Conservation (phyloP, 139 green algal genomes). For the Chlamydomonas eustigma region DNA sequence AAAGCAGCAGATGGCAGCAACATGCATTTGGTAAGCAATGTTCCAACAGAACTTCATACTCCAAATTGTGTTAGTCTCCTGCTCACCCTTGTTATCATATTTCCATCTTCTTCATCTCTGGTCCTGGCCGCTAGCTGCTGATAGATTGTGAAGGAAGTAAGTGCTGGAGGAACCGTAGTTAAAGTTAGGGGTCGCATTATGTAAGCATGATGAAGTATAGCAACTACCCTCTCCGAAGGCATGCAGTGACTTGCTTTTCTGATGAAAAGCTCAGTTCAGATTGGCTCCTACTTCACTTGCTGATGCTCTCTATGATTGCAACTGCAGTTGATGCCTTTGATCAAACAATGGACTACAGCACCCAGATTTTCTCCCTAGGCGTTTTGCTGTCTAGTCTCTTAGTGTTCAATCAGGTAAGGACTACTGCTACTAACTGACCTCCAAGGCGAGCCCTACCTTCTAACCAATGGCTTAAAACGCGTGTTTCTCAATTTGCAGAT, state of each 20-base stretch:
- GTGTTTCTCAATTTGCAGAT: no score
- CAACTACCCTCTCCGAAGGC: no score
- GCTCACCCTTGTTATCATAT: neutral
- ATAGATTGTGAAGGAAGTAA: slow-evolving; percentile 17
- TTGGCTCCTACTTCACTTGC: no score
- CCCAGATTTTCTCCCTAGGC: slow-evolving; percentile 91
- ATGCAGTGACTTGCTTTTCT: no score
- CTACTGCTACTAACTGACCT: neutral
- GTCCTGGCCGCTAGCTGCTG: neutral
- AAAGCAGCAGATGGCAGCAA: slow-evolving; percentile 54
- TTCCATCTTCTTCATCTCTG: neutral
- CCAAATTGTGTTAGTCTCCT: neutral
- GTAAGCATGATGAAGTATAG: no score
- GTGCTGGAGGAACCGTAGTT: neutral
- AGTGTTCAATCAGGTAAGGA: slow-evolving; percentile 80
- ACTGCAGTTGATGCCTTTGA: slow-evolving; percentile 83
- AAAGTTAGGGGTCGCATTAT: no score
- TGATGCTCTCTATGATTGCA: neutral
- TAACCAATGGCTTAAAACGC: no score
- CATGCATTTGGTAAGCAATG: slow-evolving; percentile 60
- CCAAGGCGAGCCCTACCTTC: no score
- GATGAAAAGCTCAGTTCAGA: no score
- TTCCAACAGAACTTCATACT: neutral
- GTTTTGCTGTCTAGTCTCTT: slow-evolving; percentile 87
- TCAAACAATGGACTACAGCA: slow-evolving; percentile 49